Evolutionary conservation across 2,329 filamentous ascomycete genomes (phyloP), one percentile per base, ranked within the genome.

Genomic region (Colletotrichum endophyticum): DNA sequence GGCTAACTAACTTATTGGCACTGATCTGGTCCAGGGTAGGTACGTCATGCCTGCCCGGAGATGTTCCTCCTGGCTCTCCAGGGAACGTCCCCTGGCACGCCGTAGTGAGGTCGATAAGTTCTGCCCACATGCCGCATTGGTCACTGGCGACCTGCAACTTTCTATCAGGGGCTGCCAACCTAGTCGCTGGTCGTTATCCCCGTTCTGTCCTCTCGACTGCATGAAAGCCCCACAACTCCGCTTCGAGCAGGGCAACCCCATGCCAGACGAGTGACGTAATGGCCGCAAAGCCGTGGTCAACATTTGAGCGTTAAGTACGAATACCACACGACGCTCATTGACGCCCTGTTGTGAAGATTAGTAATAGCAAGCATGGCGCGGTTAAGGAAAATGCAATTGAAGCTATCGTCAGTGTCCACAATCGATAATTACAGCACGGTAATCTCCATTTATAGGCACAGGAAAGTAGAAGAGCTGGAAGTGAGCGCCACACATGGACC

Each of bases 191-290:
- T 57, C 19, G 66, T 68, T 64, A 67, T 67, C 34, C 69, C 53
- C 59, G 63, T 32, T 64, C 22, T 57, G 11, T 36, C 44, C 39
- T 22, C 57, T 28, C 22, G 8, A 59, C 25, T 49, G n/a, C 39
- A 49, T 49, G 19, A 9, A 32, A 30, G 62, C 36, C 73, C 62
- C 36, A 62, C 69, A 72, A 39, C 6, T 19, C 39, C 39, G 39
- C 19, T 49, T 49, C 39, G 39, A 49, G 19, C 39, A n/a, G 39
- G 39, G 39, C 19, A 49, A n/a, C 39, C 19, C 19, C 11, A 49
- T 22, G 19, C 19, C 39, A n/a, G 19, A 6, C 39, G 19, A 49
- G 56, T 75, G 73, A 75, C 73, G 73, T 75, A 68, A 70, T 73
- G 56, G 32, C 56, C 27, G 53, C 36, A 13, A 16, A 53, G 39